Base-by-base conservation (phyloP, 2,329 filamentous ascomycete genomes). In the Fusarium sp. region DNA sequence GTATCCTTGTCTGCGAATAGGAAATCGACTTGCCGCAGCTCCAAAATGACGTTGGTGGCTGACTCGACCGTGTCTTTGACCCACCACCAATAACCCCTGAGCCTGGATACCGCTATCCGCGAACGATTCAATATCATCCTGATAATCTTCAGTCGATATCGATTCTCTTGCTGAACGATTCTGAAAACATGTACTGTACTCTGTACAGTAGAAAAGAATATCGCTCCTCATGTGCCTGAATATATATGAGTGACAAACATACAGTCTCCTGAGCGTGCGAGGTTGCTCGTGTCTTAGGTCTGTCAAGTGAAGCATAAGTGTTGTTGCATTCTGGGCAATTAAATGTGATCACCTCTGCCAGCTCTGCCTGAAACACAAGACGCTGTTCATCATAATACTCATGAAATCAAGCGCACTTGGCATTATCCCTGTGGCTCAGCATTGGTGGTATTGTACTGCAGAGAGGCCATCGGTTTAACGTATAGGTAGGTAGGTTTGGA, bases 11-110 rank as follows among this genome's bases (percentile, higher is more conserved):
- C 55, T 40, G 55, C 63, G 66, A 69, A 75, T 69, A 48, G 63
- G 43, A 71, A 57, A 51, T 53, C 42, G 53, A 70, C 70, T 60
- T 60, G 64, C 57, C 47, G 49, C 37, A 43, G 37, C 50, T 63
- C n/a, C 56, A 64, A n/a, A 72, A 68, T 76, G 74, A 76, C 74
- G 74, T 76, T 42, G 55, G 55, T 72, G 72, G 72, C 72, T 71
- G 61, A 63, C 58, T 56, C 49, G 41, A 55, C 41, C 48, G 51
- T 11, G 53, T 51, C 56, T 49, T 21, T 4, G 58, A 28, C 42
- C 60, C 58, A 55, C 59, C 63, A 53, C 62, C 34, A 46, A 55
- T 28, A 58, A 70, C 74, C 74, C 72, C 68, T 75, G 61, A 67
- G 42, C 68, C 60, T 55, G 48, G 59, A 59, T 72, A 69, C 67